A percentile compares a stretch with the other conserved stretches of the same genome.
phyloP scores from a whole-genome alignment of 108 stramenopile genomes.

The Discostella pseudostelligera region DNA sequence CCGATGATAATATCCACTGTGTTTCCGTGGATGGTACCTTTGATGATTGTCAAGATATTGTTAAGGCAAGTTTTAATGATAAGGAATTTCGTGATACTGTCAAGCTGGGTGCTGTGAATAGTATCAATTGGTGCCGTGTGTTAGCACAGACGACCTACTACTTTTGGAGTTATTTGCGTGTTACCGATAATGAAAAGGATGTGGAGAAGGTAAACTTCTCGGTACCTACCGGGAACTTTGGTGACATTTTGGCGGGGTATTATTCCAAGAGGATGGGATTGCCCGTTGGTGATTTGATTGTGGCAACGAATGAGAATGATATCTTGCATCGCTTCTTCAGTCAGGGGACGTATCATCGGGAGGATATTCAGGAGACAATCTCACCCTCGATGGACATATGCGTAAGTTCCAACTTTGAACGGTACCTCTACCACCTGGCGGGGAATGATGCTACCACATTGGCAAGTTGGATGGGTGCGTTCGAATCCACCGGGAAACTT shows the following conservation, averaged over 20 bases:
- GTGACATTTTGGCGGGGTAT: constrained; percentile 97
- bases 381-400: constrained; percentile 99
- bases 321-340: constrained; percentile 98
- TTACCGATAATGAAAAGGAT: constrained; percentile 68
- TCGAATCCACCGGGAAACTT: constrained; percentile 91
- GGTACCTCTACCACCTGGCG: constrained; percentile 93
- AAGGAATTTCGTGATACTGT: constrained; percentile 85
- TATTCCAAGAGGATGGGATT: constrained; percentile 98
- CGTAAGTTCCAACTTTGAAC: constrained; percentile 97
- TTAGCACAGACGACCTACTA: constrained; percentile 99
- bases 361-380: constrained; percentile 81
- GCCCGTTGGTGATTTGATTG: constrained; percentile 90
- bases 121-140: constrained; percentile 99
- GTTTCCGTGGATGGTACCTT: constrained; percentile 93
- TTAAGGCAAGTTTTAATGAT: constrained; percentile 94
- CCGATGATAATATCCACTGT: constrained; percentile 95
- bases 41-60: constrained; percentile 98
- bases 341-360: constrained; percentile 91
- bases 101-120: constrained; percentile 97
- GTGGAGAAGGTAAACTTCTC: constrained; percentile 75
- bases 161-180: constrained; percentile 95
- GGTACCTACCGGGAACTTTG: constrained; percentile 99
- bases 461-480: constrained; percentile 87
- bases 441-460: constrained; percentile 86
- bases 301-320: constrained; percentile 99